Percentiles rank a stretch among this genome's conserved stretches.
These are phyloP conservation scores for Cercospora zeina DNA, from an alignment of 2,329 filamentous ascomycete genomes.

Conservation along the genomic window DNA sequence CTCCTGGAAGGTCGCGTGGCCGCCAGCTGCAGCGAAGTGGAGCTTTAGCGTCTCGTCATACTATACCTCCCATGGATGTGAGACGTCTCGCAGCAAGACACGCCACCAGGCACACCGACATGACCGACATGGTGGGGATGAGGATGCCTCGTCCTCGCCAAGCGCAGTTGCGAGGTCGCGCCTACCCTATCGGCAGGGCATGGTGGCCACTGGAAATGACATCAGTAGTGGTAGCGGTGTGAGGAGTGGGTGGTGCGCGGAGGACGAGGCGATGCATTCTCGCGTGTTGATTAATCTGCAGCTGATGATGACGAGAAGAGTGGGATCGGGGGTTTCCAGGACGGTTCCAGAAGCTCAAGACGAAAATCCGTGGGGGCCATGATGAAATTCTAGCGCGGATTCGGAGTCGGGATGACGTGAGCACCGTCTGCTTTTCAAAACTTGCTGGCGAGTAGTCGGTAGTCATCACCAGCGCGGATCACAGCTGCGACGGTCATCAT, in stretches of 20 bases:
- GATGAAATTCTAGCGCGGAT: neutral
- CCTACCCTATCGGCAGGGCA: neutral
- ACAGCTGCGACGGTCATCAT: neutral
- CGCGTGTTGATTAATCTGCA: neutral
- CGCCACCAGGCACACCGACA: constrained; percentile 3
- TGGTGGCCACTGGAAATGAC: neutral
- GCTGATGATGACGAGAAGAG: no score
- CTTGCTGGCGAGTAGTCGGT: constrained; percentile 3
- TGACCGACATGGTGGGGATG: constrained; percentile 2
- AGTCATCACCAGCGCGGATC: neutral
- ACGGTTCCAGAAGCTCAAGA: neutral
- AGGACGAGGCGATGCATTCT: neutral
- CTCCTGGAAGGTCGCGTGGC: constrained; percentile 26
- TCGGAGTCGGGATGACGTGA: neutral
- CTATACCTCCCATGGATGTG: neutral
- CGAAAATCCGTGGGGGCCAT: neutral
- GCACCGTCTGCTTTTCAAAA: neutral
- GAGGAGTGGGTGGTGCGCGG: neutral
- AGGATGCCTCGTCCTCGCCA: no score
- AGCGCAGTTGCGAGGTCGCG: neutral
- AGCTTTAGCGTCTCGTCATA: constrained; percentile 5
- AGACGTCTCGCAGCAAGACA: constrained; percentile 3
- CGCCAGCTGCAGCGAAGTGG: constrained; percentile 19
- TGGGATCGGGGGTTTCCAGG: no score
- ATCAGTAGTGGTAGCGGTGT: neutral